These are phyloP conservation scores for Cyphellophora attinorum DNA, from an alignment of 2,329 filamentous ascomycete species.

Conservation along the genomic window DNA sequence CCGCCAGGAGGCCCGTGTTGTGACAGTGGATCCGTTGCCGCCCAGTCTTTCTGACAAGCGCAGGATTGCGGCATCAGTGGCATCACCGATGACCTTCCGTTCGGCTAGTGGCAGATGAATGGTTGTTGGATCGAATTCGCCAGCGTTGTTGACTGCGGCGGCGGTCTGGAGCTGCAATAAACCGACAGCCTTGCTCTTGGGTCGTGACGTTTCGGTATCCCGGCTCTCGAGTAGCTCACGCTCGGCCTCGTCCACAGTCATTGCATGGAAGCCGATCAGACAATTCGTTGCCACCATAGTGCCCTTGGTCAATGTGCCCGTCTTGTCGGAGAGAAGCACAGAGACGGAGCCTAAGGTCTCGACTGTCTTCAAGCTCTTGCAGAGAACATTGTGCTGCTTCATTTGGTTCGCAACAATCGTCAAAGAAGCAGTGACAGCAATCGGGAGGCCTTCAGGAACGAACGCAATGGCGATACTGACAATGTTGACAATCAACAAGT, in stretches of 20 bases:
- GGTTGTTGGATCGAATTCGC: slow-evolving; percentile 61
- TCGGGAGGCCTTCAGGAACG: slow-evolving; percentile 64
- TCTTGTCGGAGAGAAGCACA: slow-evolving; percentile 69
- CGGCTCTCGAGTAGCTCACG: slow-evolving; percentile 22
- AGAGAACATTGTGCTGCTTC: slow-evolving; percentile 66
- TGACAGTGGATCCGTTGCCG: slow-evolving; percentile 47
- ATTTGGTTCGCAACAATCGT: slow-evolving; percentile 71
- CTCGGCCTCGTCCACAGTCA: slow-evolving; percentile 45
- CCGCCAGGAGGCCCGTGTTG: slow-evolving; percentile 54
- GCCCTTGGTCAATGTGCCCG: slow-evolving; percentile 51
- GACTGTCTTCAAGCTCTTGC: slow-evolving; percentile 70
- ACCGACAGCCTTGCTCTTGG: slow-evolving; percentile 20
- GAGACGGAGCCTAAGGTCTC: slow-evolving; percentile 66
- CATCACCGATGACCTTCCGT: slow-evolving; percentile 62
- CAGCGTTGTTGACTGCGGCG: slow-evolving; percentile 63
- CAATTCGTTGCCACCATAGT: slow-evolving; percentile 66
- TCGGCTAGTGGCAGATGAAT: slow-evolving; percentile 48
- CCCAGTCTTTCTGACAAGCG: slow-evolving; percentile 60
- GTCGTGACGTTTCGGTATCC: background rate
- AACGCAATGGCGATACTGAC: slow-evolving; percentile 66
- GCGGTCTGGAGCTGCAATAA: slow-evolving; percentile 52
- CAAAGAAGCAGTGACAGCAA: slow-evolving; percentile 59
- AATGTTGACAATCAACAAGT: slow-evolving; percentile 62
- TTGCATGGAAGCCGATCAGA: slow-evolving; percentile 45
- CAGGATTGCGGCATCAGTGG: slow-evolving; percentile 66